Base-by-base conservation (phyloP, 2,329 filamentous ascomycete species). In the Ceratocystis ficicola region DNA sequence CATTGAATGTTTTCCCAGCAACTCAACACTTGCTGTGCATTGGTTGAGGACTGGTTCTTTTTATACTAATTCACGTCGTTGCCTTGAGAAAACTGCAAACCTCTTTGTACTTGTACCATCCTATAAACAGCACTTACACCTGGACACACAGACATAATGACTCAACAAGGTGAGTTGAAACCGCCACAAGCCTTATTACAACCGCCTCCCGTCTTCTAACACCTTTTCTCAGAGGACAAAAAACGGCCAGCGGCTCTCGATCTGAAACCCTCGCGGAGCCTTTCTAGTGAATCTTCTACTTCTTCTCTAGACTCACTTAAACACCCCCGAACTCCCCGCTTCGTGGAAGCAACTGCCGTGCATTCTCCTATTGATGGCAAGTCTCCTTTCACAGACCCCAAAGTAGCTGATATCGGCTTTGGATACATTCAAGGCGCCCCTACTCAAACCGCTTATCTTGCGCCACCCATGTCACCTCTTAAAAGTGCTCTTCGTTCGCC, bases 401-500 rank as follows among this genome's bases (percentile, higher is more conserved):
- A 83, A 52, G 88, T 92, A 41, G 89, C 86, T 67, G 91, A 96
- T 77, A 84, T 96, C 70, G 92, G 92, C 70, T 96, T 97, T 75
- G 91, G 92, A 74, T 96, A 96, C 77, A 88, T 96, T 73, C 81
- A 78, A 77, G 77, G 79, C 74, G 79, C 86, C 70, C 77, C 81
- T 68, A 80, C 80, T 69, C 80, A 83, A 8, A 64, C 66, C 6
- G 25, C 61, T 30, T 46, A 63, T 32, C 28, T 64, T 12, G 83
- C 83, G 79, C 83, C 86, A 46, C 89, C 90, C 64, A 86, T 82
- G 71, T 88, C 89, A 22, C 90, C 90, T 5, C 82, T 96, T 71
- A 95, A 94, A 81, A 95, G 90, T 75, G 92, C 91, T 65, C 82
- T 96, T 80, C 95, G 84, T 77, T 86, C 89, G 20, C 92, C 93